Conservation (phyloP, 2,329 filamentous ascomycete genomes). For the Tolypocladium inflatum region DNA sequence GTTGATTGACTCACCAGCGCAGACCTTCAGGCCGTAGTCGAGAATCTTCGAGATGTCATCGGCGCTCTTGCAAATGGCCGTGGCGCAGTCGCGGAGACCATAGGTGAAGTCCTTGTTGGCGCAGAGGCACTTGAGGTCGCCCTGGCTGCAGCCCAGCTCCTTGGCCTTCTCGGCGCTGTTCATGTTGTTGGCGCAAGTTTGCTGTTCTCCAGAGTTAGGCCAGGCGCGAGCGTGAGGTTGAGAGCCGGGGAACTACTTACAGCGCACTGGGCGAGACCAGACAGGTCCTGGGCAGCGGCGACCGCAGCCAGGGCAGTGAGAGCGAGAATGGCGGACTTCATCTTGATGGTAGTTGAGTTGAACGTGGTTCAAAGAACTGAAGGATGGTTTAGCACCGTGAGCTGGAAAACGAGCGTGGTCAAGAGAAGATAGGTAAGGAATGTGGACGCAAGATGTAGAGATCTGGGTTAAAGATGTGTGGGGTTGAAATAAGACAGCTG, state of each 20-base stretch:
- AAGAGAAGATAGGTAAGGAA: neutral
- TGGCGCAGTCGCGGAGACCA: slow-evolving; percentile 42
- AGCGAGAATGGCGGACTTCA: slow-evolving; percentile 39
- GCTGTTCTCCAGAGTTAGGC: slow-evolving; percentile 21
- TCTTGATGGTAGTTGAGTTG: slow-evolving; percentile 25
- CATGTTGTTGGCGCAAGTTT: slow-evolving; percentile 42
- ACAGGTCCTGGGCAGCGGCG: slow-evolving; percentile 29
- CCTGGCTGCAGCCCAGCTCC: slow-evolving; percentile 34
- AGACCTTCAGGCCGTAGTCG: slow-evolving; percentile 28
- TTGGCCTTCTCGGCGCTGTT: slow-evolving; percentile 26
- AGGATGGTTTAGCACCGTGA: slow-evolving; percentile 9
- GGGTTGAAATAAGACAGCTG: neutral
- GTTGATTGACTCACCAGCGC: slow-evolving; percentile 20
- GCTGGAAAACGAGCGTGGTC: slow-evolving; percentile 1
- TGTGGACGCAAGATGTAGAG: neutral
- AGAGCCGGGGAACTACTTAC: slow-evolving; percentile 31
- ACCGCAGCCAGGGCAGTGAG: slow-evolving; percentile 30
- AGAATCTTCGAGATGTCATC: slow-evolving; percentile 25
- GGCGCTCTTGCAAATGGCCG: slow-evolving; percentile 27
- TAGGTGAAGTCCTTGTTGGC: slow-evolving; percentile 34
- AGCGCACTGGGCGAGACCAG: slow-evolving; percentile 38
- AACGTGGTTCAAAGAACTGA: slow-evolving; percentile 7
- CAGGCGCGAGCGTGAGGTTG: neutral
- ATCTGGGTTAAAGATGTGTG: neutral
- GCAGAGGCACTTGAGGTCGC: slow-evolving; percentile 37